These are phyloP conservation scores for Rosa hybrid DNA, from an alignment of 331 rosid genomes.

Conservation along the genomic window DNA sequence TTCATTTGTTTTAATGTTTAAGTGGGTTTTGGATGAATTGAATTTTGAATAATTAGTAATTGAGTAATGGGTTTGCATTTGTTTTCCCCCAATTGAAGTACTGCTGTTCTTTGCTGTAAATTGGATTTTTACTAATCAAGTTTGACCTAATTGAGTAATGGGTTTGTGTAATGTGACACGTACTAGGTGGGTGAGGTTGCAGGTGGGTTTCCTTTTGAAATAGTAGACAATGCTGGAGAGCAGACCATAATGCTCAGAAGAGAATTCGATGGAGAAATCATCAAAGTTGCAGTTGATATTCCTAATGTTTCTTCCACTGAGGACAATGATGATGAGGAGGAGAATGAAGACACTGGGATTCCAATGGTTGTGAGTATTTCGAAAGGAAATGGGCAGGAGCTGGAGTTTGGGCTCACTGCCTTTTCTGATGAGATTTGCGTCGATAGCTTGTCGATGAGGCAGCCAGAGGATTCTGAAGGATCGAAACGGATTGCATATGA, in stretches of 20 bases:
- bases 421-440: constrained; percentile 62
- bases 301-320: constrained; percentile 41
- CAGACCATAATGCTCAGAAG: constrained; percentile 68
- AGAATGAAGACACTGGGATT: constrained; percentile 47
- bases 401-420: constrained; percentile 83
- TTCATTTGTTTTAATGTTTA: neutral
- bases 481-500: constrained; percentile 51
- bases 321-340: constrained; percentile 35
- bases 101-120: too few species aligned
- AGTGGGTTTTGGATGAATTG: neutral
- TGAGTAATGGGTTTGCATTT: neutral
- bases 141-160: neutral
- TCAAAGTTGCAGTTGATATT: constrained; percentile 70
- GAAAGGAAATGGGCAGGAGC: constrained; percentile 49
- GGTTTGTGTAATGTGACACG: neutral
- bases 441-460: constrained; percentile 68
- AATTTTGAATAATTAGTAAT: neutral
- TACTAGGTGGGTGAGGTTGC: constrained; percentile 38
- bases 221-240: constrained; percentile 73
- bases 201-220: constrained; percentile 63
- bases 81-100: neutral
- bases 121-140: too few species aligned
- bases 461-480: constrained; percentile 46
- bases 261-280: constrained; percentile 56
- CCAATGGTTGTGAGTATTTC: constrained; percentile 71